Percentiles rank a stretch among this genome's conserved stretches.
These are phyloP conservation scores for Amanita subjunquillea DNA, from an alignment of 768 basidiomycete genomes.

Conservation along the genomic window DNA sequence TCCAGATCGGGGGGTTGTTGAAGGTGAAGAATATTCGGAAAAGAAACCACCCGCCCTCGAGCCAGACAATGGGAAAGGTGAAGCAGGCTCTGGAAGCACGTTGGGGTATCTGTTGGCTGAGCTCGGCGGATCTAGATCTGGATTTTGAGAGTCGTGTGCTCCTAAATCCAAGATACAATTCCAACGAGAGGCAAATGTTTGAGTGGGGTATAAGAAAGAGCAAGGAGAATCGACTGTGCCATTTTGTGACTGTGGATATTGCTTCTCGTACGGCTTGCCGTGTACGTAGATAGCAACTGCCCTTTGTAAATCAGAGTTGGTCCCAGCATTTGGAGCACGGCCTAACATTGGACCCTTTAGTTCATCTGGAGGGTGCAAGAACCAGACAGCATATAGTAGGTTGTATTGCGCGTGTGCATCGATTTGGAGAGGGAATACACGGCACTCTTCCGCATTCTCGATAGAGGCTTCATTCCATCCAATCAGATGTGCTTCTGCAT, in stretches of 20 bases:
- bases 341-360: conserved; percentile 31
- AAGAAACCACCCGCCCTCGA: conserved; percentile 13
- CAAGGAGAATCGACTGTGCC: conserved; percentile 11
- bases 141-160: conserved; percentile 21
- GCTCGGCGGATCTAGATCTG: conserved; percentile 24
- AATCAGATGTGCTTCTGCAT: conserved; percentile 37
- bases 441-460: conserved; percentile 24
- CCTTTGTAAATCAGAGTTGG: conserved; percentile 47
- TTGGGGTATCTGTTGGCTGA: conserved; percentile 22
- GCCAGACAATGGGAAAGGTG: conserved; percentile 56
- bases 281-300: conserved; percentile 73
- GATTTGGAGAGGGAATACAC: conserved; percentile 65
- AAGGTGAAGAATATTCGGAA: conserved; percentile 5
- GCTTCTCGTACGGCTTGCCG: conserved; percentile 50
- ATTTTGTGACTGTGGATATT: conserved; percentile 7
- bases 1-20: conserved; percentile 21
- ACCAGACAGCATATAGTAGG: conserved; percentile 81
- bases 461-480: conserved; percentile 52
- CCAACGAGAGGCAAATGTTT: conserved; percentile 77
- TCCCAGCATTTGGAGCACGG: conserved; percentile 11
- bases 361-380: conserved; percentile 57
- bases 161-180: conserved; percentile 82
- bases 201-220: conserved; percentile 46
- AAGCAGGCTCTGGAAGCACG: conserved; percentile 65
- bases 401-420: conserved; percentile 75